A percentile compares a stretch with the other conserved stretches of the same genome.
Evolutionary conservation across 2,329 filamentous ascomycete genomes (phyloP).

Genomic region (Pestalotiopsis sp.): DNA sequence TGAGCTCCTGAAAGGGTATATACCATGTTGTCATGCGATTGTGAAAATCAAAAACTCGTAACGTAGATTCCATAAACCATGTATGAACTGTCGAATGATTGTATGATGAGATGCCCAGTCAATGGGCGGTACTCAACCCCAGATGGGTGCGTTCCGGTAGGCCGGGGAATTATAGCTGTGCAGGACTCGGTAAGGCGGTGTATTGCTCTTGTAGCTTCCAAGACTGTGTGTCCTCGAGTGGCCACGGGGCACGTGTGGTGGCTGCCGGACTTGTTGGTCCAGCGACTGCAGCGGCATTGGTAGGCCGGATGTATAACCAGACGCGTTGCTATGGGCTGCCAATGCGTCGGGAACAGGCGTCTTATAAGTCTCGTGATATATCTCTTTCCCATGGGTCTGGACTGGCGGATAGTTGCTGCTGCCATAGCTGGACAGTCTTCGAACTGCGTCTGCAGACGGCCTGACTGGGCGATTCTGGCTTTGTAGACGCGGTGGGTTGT

Average conservation of each 20-base stretch:
- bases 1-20: not conserved
- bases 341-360: slow-evolving; percentile 26
- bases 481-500: slow-evolving; percentile 12
- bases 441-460: slow-evolving; percentile 14
- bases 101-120: not conserved
- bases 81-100: not conserved
- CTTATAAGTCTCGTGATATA: slow-evolving; percentile 15
- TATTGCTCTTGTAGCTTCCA: slow-evolving; percentile 30
- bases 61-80: not conserved
- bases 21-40: not conserved
- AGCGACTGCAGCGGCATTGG: slow-evolving; percentile 28
- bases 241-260: slow-evolving; percentile 35
- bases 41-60: not conserved
- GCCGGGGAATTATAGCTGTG: slow-evolving; percentile 64
- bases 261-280: slow-evolving; percentile 33
- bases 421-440: slow-evolving; percentile 28
- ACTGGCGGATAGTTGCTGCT: slow-evolving; percentile 18
- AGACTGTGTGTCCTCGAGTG: slow-evolving; percentile 42
- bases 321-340: slow-evolving; percentile 9
- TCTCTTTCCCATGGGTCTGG: not conserved
- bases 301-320: slow-evolving; percentile 29
- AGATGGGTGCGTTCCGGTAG: slow-evolving; percentile 57
- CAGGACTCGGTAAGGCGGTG: slow-evolving; percentile 51
- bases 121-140: slow-evolving; percentile 41
- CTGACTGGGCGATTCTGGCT: not conserved